Conservation (phyloP, 148 eudicot species). For the Pharnaceum exiguum region DNA sequence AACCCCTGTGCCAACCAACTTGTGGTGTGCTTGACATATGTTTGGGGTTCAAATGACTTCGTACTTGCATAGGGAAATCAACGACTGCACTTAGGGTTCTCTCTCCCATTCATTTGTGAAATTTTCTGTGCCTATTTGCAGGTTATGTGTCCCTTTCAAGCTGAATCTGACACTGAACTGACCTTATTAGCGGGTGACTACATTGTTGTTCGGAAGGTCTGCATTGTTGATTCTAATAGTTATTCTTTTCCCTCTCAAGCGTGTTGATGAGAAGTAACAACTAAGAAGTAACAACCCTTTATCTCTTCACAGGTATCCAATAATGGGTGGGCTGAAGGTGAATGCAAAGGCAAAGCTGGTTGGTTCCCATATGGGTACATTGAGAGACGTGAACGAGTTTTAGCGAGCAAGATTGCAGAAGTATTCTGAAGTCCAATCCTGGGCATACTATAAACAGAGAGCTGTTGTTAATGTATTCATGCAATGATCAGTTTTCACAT, state of each 20-base stretch:
- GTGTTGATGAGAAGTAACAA: too few species aligned
- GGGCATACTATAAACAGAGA: neutral
- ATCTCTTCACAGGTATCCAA: conserved; percentile 54
- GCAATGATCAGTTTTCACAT: too few species aligned
- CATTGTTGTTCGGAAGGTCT: conserved; percentile 82
- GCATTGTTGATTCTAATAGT: neutral
- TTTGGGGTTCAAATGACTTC: too few species aligned
- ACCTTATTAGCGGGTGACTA: conserved; percentile 75
- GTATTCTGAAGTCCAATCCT: conserved; percentile 37
- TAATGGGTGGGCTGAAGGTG: conserved; percentile 99
- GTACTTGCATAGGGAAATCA: too few species aligned
- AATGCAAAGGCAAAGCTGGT: conserved; percentile 97
- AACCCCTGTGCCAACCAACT: too few species aligned
- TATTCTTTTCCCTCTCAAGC: neutral
- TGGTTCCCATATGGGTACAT: conserved; percentile 89
- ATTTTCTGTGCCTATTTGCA: conserved; percentile 24
- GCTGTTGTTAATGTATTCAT: too few species aligned
- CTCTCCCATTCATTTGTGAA: neutral
- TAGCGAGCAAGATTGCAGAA: conserved; percentile 85
- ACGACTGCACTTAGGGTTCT: too few species aligned
- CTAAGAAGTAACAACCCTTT: neutral
- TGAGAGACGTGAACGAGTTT: conserved; percentile 94
- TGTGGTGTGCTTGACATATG: too few species aligned
- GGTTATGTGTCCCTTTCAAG: conserved; percentile 77
- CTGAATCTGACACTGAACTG: conserved; percentile 78